Base-by-base conservation (phyloP, 2,329 filamentous ascomycete species). In the Fusarium pininemorale region DNA sequence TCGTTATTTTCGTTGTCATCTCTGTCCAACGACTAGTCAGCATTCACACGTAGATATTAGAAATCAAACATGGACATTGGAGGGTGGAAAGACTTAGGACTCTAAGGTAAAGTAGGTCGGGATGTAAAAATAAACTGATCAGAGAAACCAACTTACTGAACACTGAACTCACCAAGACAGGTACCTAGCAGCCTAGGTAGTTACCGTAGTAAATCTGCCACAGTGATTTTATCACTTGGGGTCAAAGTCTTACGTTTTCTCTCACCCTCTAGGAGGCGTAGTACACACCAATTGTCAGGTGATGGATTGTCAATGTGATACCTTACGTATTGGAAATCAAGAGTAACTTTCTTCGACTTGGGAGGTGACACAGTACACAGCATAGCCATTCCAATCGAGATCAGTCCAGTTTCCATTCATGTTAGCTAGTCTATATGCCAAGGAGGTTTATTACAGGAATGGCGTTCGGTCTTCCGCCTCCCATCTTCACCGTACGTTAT, bases 261-360 rank as follows among this genome's bases (percentile, higher is more conserved):
- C 18, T 18, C 50, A 35, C 37, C 50, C 30, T 35, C 15, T 24
- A 18, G 30, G 50, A 53, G 67, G 58, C 50, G 70, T 74, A 56
- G 50, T 44, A 45, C 53, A 59, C 71, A 61, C 58, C 39, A 66
- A 44, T 32, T 53, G 72, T 74, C 71, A 74, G 71, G 72, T 74
- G 72, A 74, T 57, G 55, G 39, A 26, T 55, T 72, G 71, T 58
- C 55, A 72, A 74, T 69, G 71, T 74, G 63, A 71, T 73, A 50
- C 47, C 53, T 69, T 70, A 63, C 66, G 54, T 55, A 70, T 48
- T 66, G 28, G 51, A 66, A 70, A 70, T 28, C 26, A 70, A 50
- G 38, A 45, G 50, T 65, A 53, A 60, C 38, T 59, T 41, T 35
- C 37, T 44, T 50, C 12, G 57, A 47, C 48, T 48, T 24, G 22